Conservation (phyloP, 208 protist species). For the Trypanosoma cruzi region DNA sequence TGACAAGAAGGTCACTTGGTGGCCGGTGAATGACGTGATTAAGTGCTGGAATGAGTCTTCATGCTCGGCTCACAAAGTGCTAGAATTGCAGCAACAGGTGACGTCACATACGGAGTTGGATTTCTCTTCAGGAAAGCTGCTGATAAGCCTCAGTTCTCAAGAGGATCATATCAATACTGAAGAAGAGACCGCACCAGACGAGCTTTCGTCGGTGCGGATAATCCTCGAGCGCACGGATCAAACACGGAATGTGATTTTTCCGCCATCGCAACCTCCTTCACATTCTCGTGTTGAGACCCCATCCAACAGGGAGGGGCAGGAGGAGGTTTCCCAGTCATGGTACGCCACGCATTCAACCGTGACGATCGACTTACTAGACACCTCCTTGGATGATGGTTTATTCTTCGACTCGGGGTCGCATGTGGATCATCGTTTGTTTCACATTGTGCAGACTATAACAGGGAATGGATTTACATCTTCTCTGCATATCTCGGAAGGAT, state of each 20-base stretch:
- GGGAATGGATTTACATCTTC: not conserved
- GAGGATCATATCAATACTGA: not conserved
- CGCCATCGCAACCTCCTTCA: not conserved
- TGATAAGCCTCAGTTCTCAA: conserved; percentile 25
- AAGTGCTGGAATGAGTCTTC: conserved; percentile 26
- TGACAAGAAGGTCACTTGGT: not conserved
- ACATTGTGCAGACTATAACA: conserved; percentile 7
- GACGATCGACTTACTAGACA: conserved; percentile 7
- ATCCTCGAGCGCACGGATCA: conserved; percentile 4
- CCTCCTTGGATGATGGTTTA: conserved; percentile 4
- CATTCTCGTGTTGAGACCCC: not conserved
- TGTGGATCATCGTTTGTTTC: not conserved
- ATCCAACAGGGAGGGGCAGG: not conserved
- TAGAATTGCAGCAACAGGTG: conserved; percentile 36
- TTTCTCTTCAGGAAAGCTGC: conserved; percentile 37
- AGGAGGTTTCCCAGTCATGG: not conserved
- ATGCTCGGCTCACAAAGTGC: conserved; percentile 31
- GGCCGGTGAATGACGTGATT: conserved; percentile 11
- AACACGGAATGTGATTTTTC: conserved; percentile 14
- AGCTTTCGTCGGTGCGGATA: not conserved
- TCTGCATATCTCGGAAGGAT: not conserved
- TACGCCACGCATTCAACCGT: conserved; percentile 12
- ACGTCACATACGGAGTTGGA: conserved; percentile 44
- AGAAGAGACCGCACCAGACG: not conserved
- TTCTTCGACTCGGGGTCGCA: not conserved